Evolutionary conservation across 2,329 filamentous ascomycete species (phyloP).

Genomic region (Pseudogymnoascus sp.): DNA sequence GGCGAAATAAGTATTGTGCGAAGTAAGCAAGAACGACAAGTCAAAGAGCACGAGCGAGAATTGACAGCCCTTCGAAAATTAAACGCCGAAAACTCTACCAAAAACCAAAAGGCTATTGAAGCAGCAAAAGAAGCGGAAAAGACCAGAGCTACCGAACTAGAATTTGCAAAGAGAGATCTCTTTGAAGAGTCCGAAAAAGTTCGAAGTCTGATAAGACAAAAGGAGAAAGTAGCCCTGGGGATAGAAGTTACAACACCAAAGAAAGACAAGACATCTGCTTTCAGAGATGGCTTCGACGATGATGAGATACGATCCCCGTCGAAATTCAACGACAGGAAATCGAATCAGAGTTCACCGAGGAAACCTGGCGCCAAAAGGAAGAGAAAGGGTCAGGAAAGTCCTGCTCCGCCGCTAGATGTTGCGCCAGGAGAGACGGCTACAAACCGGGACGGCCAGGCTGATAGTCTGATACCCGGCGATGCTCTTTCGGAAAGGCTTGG

Average conservation of each 20-base stretch:
- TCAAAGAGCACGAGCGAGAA: slow-evolving; percentile 55
- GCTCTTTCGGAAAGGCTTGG: slow-evolving; percentile 31
- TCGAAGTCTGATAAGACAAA: slow-evolving; percentile 35
- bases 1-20: slow-evolving; percentile 72
- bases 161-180: slow-evolving; percentile 66
- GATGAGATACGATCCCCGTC: slow-evolving; percentile 46
- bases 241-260: slow-evolving; percentile 47
- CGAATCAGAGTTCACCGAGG: slow-evolving; percentile 47
- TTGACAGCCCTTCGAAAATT: slow-evolving; percentile 53
- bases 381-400: slow-evolving; percentile 24
- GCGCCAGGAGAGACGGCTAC: not conserved
- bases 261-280: slow-evolving; percentile 49
- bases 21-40: slow-evolving; percentile 55
- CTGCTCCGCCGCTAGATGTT: not conserved
- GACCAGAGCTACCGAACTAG: slow-evolving; percentile 58
- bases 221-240: slow-evolving; percentile 35
- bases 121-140: slow-evolving; percentile 57
- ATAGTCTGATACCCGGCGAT: slow-evolving; percentile 23
- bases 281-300: slow-evolving; percentile 68
- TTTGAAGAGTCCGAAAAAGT: slow-evolving; percentile 46
- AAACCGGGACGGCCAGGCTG: slow-evolving; percentile 1
- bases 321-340: slow-evolving; percentile 27
- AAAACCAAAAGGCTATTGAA: slow-evolving; percentile 57
- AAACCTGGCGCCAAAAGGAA: slow-evolving; percentile 54
- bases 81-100: slow-evolving; percentile 55